Conservation (phyloP, 2,329 filamentous ascomycete species). For the Exophiala viscosa region DNA sequence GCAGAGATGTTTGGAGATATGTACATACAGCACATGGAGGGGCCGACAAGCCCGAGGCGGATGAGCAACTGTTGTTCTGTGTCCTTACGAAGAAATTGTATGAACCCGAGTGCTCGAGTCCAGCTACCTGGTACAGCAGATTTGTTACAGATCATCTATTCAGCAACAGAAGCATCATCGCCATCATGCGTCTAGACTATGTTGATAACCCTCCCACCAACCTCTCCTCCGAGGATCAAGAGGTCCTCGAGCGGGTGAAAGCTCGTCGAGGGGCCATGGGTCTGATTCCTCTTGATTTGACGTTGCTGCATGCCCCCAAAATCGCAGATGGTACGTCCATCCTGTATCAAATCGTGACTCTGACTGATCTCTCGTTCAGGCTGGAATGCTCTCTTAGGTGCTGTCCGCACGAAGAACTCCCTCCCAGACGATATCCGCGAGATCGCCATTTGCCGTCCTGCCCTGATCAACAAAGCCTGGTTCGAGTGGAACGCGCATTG, state of each 20-base stretch:
- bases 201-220: slow-evolving; percentile 48
- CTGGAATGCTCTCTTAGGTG: slow-evolving; percentile 56
- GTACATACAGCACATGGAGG: too few relatives aligned
- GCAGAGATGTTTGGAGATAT: too few relatives aligned
- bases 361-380: slow-evolving; percentile 27
- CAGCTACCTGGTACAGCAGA: too few relatives aligned
- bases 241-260: slow-evolving; percentile 50
- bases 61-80: too few relatives aligned
- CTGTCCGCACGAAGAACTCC: slow-evolving; percentile 53
- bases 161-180: not conserved
- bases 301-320: slow-evolving; percentile 53
- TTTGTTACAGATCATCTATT: too few relatives aligned
- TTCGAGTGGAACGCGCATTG: slow-evolving; percentile 82
- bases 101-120: too few relatives aligned
- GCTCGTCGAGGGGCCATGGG: slow-evolving; percentile 49
- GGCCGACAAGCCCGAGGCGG: too few relatives aligned
- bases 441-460: slow-evolving; percentile 75
- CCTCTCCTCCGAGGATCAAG: slow-evolving; percentile 41
- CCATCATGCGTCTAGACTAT: slow-evolving; percentile 54
- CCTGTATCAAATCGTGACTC: not conserved
- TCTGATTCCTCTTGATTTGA: slow-evolving; percentile 52
- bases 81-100: too few relatives aligned
- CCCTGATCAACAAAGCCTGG: slow-evolving; percentile 74
- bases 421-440: slow-evolving; percentile 59
- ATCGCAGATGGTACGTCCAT: slow-evolving; percentile 45